Conservation (phyloP, 257 asterid species). For the Lithospermum erythrorhizon region DNA sequence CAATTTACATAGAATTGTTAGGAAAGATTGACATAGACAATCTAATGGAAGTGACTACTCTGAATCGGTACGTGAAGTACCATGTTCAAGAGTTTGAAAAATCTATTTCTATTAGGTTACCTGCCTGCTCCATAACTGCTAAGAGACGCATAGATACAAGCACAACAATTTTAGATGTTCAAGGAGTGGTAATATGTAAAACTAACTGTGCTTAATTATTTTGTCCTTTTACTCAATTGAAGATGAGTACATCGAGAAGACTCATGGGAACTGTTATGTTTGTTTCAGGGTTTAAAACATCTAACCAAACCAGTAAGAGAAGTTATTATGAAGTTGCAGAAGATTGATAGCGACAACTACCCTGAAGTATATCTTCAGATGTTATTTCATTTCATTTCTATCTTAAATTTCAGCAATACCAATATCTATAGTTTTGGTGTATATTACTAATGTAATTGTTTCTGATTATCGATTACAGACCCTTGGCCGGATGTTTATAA, state of each 20-base stretch:
- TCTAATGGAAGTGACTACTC: slow-evolving; percentile 39
- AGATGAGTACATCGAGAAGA: background rate
- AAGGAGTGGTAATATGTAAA: slow-evolving; percentile 46
- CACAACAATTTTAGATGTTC: slow-evolving; percentile 48
- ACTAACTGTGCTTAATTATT: slow-evolving; percentile 10
- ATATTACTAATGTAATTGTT: background rate
- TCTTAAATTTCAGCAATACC: no score
- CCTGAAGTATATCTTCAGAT: slow-evolving; percentile 33
- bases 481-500: slow-evolving; percentile 33
- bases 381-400: background rate
- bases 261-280: background rate
- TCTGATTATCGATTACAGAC: slow-evolving; percentile 27
- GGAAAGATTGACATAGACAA: slow-evolving; percentile 34
- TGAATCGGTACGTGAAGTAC: slow-evolving; percentile 35
- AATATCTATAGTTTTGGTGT: background rate
- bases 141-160: slow-evolving; percentile 29
- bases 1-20: slow-evolving; percentile 46
- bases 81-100: slow-evolving; percentile 44
- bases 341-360: slow-evolving; percentile 32
- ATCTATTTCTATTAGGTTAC: slow-evolving; percentile 32
- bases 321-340: slow-evolving; percentile 36
- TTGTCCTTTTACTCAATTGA: background rate
- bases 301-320: slow-evolving; percentile 41
- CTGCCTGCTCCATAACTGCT: slow-evolving; percentile 50
- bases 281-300: slow-evolving; percentile 30